Percentiles rank a stretch among this genome's conserved stretches.
Conservation (phyloP, 495 filamentous ascomycete species). For the Penicillium longicatenatum region DNA sequence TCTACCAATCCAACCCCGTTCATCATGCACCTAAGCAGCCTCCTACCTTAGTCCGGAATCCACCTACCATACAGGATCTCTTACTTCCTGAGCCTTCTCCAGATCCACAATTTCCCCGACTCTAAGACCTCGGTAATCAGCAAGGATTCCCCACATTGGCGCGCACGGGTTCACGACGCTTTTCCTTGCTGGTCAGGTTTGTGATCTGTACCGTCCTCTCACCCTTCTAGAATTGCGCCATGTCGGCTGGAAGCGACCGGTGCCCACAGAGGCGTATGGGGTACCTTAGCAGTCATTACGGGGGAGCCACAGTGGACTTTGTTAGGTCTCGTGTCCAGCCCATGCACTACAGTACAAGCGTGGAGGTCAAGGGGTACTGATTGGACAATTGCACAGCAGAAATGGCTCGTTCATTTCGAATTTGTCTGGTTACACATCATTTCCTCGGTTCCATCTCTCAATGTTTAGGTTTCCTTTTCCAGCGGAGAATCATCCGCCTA, state of each 20-base stretch:
- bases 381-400: background rate
- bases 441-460: background rate
- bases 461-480: background rate
- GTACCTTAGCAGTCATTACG: slow-evolving; percentile 4
- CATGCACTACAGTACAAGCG: too few relatives aligned
- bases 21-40: slow-evolving; percentile 5
- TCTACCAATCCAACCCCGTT: slow-evolving; percentile 2
- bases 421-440: background rate
- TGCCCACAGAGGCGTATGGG: background rate
- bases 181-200: slow-evolving; percentile 1
- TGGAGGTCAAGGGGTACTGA: background rate
- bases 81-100: background rate
- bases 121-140: slow-evolving; percentile 6
- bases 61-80: slow-evolving; percentile 1
- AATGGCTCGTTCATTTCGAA: background rate
- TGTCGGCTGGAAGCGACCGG: background rate
- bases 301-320: background rate
- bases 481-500: background rate
- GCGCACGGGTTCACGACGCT: slow-evolving; percentile 15
- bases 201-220: background rate
- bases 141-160: slow-evolving; percentile 20
- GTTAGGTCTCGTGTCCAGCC: slow-evolving; percentile 6
- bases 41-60: background rate
- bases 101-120: slow-evolving; percentile 25
- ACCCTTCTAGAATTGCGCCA: slow-evolving; percentile 7